phyloP scores from a whole-genome alignment of 169 alveolate genomes.

The Toxoplasma gondii region DNA sequence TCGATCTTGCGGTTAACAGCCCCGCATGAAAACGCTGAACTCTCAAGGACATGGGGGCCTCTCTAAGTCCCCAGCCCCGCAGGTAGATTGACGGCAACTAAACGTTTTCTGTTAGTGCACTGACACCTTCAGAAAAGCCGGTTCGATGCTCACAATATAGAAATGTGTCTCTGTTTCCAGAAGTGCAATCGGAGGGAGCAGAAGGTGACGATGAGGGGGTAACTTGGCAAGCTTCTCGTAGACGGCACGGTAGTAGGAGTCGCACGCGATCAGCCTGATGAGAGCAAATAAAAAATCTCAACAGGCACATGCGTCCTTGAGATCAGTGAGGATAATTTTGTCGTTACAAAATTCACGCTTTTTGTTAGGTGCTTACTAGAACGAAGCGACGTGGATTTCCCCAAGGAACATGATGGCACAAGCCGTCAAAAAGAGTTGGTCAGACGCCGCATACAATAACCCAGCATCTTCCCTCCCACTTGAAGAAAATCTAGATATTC shows the following conservation, averaged over 20 bases:
- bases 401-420: too few species aligned
- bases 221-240: slow-evolving; percentile 54
- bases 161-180: slow-evolving; percentile 71
- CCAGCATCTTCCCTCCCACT: too few species aligned
- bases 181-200: slow-evolving; percentile 54
- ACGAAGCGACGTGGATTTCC: background rate
- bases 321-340: background rate
- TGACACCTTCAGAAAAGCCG: background rate
- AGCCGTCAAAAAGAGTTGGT: too few species aligned
- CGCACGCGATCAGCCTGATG: slow-evolving; percentile 50
- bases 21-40: too few species aligned
- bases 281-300: background rate
- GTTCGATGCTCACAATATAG: slow-evolving; percentile 57
- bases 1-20: too few species aligned
- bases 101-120: too few species aligned
- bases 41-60: too few species aligned
- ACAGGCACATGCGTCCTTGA: background rate
- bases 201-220: slow-evolving; percentile 43
- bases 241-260: slow-evolving; percentile 38
- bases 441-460: too few species aligned
- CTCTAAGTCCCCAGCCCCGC: background rate
- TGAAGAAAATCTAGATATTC: too few species aligned
- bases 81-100: background rate
- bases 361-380: background rate
- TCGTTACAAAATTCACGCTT: background rate